Evolutionary conservation across 345 rosid species (phyloP).

Genomic region (Brassica incana): DNA sequence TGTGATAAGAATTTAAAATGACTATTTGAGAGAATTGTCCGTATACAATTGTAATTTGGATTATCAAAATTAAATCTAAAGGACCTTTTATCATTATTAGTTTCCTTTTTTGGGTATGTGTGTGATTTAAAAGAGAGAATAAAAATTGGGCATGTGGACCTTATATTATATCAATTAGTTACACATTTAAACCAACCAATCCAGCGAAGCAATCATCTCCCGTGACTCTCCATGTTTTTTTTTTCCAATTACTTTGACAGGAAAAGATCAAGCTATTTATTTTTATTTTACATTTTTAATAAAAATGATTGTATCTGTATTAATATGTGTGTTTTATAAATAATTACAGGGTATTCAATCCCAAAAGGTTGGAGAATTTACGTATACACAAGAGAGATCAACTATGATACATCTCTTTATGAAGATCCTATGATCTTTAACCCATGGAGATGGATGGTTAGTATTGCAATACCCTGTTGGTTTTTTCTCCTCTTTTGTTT

Average conservation of each 20-base stretch:
- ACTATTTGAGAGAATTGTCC: too few relatives aligned
- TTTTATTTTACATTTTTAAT: neutral
- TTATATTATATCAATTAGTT: slow-evolving; percentile 51
- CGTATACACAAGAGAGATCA: slow-evolving; percentile 81
- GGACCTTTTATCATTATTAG: neutral
- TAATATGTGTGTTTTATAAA: neutral
- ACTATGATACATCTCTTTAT: slow-evolving; percentile 62
- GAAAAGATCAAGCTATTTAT: slow-evolving; percentile 8
- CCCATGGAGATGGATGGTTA: slow-evolving; percentile 98
- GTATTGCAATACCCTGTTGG: neutral
- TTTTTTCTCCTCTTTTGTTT: neutral
- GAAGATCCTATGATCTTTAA: slow-evolving; percentile 75
- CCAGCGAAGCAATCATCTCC: slow-evolving; percentile 56
- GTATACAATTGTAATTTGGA: neutral
- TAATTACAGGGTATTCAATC: slow-evolving; percentile 60
- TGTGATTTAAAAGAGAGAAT: neutral
- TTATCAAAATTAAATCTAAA: neutral
- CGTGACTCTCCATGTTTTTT: slow-evolving; percentile 46
- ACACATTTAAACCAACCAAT: slow-evolving; percentile 57
- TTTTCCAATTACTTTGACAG: slow-evolving; percentile 44
- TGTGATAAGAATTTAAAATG: too few relatives aligned
- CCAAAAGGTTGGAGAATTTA: slow-evolving; percentile 97
- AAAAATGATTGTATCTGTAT: neutral
- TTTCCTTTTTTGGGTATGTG: neutral
- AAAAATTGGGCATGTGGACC: slow-evolving; percentile 51